Evolutionary conservation across 495 filamentous ascomycete genomes (phyloP), one percentile per base, ranked within the genome.

Genomic region (Cercophora sp.): DNA sequence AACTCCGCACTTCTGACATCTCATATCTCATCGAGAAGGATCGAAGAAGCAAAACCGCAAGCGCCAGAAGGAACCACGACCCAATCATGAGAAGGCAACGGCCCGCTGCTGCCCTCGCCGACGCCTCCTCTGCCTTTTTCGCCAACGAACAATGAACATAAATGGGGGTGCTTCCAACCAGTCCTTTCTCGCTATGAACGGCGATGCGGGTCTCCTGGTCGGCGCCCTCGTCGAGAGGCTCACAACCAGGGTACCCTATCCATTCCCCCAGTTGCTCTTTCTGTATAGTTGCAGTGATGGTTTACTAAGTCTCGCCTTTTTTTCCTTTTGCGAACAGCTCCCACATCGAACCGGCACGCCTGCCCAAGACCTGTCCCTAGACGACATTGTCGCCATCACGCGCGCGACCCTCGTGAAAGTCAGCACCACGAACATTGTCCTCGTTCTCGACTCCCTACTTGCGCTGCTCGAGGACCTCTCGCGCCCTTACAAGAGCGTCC

Each of bases 151-250:
- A 61, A 85, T 85, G 81, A 48, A 37, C 32, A 48, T 36, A 48
- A 36, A 48, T 48, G 46, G 46, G 32, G 46, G 29, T 48, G 29
- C 46, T 25, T 48, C 31, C 16, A 48, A 48, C 20, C 29, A 24
- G 46, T 48, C 46, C 8, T 22, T 36, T 13, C 29, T 23, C 29
- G 46, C 46, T 25, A 48, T 48, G 46, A 83, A 79, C 66, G 75
- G 77, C 63, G 82, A 85, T 70, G 75, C 74, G 48, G 79, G 74
- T 66, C 69, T 85, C 66, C 69, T 85, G 64, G 80, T 85, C 55
- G 74, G 78, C 68, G 79, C 79, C 63, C 70, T 85, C 58, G 77
- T 85, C 60, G 82, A 84, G 68, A 76, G 82, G 65, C 73, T 85
- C 51, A 77, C 75, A 39, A 78, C 80, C 57, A 75, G 80, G 74